Evolutionary conservation across 176 grass and related monocot species (phyloP).

Genomic region (Guadua angustifolia): DNA sequence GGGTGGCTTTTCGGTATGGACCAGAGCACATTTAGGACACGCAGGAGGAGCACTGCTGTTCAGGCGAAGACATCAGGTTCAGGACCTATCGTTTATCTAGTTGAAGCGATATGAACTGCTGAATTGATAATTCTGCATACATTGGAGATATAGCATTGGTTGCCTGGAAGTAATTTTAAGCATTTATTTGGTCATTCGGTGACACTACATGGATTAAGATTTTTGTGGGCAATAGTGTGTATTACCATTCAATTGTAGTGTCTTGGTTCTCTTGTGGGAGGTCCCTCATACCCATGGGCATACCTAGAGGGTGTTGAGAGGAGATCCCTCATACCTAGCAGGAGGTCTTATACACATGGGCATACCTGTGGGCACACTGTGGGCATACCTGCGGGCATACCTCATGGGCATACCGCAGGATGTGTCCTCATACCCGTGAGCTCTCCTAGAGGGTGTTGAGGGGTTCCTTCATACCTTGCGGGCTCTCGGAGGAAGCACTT

Average conservation of each 20-base stretch:
- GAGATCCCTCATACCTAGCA: too few species aligned
- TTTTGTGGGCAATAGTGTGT: background rate
- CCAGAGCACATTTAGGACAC: slow-evolving; percentile 76
- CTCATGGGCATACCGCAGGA: too few species aligned
- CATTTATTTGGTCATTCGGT: background rate
- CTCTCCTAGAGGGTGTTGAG: too few species aligned
- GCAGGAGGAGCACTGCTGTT: slow-evolving; percentile 65
- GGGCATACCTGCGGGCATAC: too few species aligned
- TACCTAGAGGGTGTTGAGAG: too few species aligned
- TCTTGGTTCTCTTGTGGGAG: background rate
- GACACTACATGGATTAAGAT: background rate
- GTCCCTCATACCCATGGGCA: too few species aligned
- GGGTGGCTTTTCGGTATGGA: slow-evolving; percentile 93
- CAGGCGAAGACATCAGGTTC: slow-evolving; percentile 96
- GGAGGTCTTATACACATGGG: too few species aligned
- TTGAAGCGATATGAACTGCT: slow-evolving; percentile 2
- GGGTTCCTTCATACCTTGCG: too few species aligned
- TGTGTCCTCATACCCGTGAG: too few species aligned
- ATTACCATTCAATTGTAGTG: background rate
- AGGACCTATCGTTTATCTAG: slow-evolving; percentile 24
- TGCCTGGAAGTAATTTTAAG: background rate
- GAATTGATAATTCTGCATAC: background rate
- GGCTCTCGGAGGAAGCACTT: too few species aligned
- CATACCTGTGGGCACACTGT: too few species aligned
- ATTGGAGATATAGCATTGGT: slow-evolving; percentile 15